These are phyloP conservation scores for Gossypium trilobum DNA, from an alignment of 441 rosid genomes.

Conservation along the genomic window DNA sequence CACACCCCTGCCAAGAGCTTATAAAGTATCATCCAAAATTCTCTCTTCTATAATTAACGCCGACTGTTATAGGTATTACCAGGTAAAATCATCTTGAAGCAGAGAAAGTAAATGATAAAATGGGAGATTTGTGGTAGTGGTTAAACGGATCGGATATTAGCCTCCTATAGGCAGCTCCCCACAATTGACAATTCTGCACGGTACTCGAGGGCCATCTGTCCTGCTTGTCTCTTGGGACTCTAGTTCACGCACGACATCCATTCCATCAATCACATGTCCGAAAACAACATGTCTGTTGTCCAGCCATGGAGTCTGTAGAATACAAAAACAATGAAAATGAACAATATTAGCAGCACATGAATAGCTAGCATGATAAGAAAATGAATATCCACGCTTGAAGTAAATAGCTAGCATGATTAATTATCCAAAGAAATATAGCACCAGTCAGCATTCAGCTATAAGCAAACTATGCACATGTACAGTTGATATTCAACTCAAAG, in stretches of 20 bases:
- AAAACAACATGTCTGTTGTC: constrained; percentile 63
- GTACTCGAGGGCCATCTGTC: constrained; percentile 37
- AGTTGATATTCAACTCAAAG: not conserved
- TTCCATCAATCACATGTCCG: constrained; percentile 51
- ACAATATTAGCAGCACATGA: not conserved
- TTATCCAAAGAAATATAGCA: not conserved
- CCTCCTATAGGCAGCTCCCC: constrained; percentile 51
- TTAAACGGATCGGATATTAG: constrained; percentile 22
- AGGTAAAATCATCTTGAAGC: constrained; percentile 4
- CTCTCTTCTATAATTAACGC: constrained; percentile 2
- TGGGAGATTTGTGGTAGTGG: not conserved
- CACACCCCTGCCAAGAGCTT: constrained; percentile 6
- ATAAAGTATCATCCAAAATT: constrained; percentile 2
- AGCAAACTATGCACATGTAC: not conserved
- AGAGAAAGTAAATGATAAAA: constrained; percentile 1
- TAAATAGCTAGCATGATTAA: too few species aligned
- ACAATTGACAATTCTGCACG: constrained; percentile 50
- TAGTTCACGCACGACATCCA: constrained; percentile 41
- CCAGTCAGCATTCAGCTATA: not conserved
- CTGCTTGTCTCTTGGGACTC: constrained; percentile 52
- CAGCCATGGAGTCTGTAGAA: constrained; percentile 54
- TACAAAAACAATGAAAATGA: not conserved
- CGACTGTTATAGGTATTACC: not conserved
- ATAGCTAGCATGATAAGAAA: not conserved
- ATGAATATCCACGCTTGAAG: not conserved